These are phyloP conservation scores for Scopulariopsis brevicaulis DNA, from an alignment of 2,329 filamentous ascomycete species.

Conservation along the genomic window DNA sequence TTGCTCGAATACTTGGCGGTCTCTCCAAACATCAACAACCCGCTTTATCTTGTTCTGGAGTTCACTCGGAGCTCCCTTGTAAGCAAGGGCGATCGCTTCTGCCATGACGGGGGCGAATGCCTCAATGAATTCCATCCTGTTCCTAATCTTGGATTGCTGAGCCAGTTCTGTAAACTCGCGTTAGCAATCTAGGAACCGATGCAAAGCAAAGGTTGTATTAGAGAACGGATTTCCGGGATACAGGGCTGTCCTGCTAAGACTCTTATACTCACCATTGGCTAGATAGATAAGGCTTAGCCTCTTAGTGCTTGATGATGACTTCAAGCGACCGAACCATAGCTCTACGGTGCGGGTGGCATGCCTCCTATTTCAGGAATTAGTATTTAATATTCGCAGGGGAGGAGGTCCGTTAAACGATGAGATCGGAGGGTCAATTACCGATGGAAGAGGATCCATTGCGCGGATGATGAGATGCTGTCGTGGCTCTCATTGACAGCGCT, in stretches of 20 bases:
- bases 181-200: neutral
- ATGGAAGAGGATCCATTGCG: conserved; percentile 99
- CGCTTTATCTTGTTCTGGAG: conserved; percentile 79
- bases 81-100: conserved; percentile 81
- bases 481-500: conserved; percentile 94
- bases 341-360: conserved; percentile 87
- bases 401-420: neutral
- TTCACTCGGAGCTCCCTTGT: conserved; percentile 77
- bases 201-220: neutral
- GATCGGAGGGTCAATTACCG: conserved; percentile 43
- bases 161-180: conserved; percentile 63
- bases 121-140: conserved; percentile 83
- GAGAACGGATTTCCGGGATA: neutral
- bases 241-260: neutral
- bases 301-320: conserved; percentile 77
- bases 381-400: neutral
- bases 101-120: conserved; percentile 88
- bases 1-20: conserved; percentile 71
- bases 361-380: conserved; percentile 41
- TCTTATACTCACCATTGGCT: conserved; percentile 62
- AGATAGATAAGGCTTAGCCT: conserved; percentile 87
- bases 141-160: conserved; percentile 87
- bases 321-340: conserved; percentile 82
- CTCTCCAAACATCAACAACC: conserved; percentile 90
- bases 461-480: conserved; percentile 90